phyloP scores from a whole-genome alignment of 2,329 filamentous ascomycete genomes.

The Bipolaris sorokiniana region DNA sequence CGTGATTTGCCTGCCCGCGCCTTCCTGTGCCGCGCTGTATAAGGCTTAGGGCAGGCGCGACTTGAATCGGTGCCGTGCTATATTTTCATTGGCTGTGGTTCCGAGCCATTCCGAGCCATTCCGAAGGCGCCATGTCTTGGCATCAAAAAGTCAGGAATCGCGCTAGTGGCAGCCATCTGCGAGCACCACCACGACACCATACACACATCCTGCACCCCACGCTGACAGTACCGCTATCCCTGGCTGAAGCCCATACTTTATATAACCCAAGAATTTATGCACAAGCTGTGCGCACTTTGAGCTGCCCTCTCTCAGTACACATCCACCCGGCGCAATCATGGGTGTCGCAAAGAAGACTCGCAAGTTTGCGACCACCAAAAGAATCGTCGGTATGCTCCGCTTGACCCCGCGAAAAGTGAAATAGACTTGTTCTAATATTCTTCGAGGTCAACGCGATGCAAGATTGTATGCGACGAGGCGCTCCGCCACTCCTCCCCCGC shows the following conservation, averaged over 20 bases:
- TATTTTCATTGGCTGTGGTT: neutral
- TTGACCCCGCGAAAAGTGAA: neutral
- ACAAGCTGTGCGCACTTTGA: too few relatives aligned
- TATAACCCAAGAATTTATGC: neutral
- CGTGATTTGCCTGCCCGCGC: neutral
- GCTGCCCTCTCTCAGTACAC: fast-evolving
- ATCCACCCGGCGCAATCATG: slow-evolving; percentile 61
- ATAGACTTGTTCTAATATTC: slow-evolving; percentile 10
- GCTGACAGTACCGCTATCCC: neutral
- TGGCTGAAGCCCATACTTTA: neutral
- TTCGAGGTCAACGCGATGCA: slow-evolving; percentile 68
- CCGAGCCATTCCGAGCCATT: neutral
- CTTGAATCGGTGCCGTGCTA: too few relatives aligned
- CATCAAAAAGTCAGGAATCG: slow-evolving; percentile 14
- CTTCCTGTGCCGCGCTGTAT: neutral
- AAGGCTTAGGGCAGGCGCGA: neutral
- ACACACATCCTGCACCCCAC: neutral
- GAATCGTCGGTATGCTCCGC: slow-evolving; percentile 68
- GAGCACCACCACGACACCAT: neutral
- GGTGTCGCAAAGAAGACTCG: slow-evolving; percentile 87
- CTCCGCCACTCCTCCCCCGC: slow-evolving; percentile 18
- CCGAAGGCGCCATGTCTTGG: slow-evolving; percentile 6
- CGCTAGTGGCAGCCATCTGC: slow-evolving; percentile 11
- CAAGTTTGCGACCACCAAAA: slow-evolving; percentile 86
- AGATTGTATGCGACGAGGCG: slow-evolving; percentile 59